Base-by-base conservation (phyloP, 2,329 filamentous ascomycete genomes). In the Sarocladium oryzae region DNA sequence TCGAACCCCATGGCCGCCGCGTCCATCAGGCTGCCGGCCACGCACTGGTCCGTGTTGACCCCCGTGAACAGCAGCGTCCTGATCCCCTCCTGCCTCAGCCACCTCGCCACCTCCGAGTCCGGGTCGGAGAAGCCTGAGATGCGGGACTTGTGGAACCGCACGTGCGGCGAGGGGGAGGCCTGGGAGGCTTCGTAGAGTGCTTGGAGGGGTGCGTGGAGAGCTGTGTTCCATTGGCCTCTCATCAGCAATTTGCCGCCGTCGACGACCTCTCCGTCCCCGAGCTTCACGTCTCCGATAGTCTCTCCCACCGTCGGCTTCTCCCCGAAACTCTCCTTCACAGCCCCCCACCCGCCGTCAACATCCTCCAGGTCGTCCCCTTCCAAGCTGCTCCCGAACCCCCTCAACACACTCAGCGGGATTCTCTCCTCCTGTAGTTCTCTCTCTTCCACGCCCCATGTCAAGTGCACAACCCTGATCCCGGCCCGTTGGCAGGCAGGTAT, bases 1-100 rank as follows among this genome's bases (percentile, higher is more conserved):
- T 81, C 76, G 63, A 72, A 81, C 0, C 79, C 79, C 54, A 70
- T 72, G 56, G 71, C 75, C 56, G 76, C 79, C 2, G 74, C 76
- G 64, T 84, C 78, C 46, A 70, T 67, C 53, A 82, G 63, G 13
- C 77, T 81, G 1, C 77, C 76, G 20, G 75, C 68, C 7, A 84
- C 79, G 58, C 79, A 82, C 59, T 82, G 78, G 62, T 84, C 79
- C 2, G 79, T 81, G 58, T 84, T 83, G 11, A 82, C 79, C 0
- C 80, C 79, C 1, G 75, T 65, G 55, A 83, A 81, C 18, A 84
- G 58, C 40, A 82, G 59, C 4, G 77, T 82, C 40, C 56, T 70
- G 52, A 70, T 71, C 0, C 66, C 66, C 45, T 68, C 56, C 36
- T 62, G 49, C 15, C 33, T 45, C 48, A 81, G 60, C 35, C 67